Evolutionary conservation across 1,284 basidiomycete species (phyloP), one percentile per base, ranked within the genome.

Genomic region (Cutaneotrichosporon spelunceum): DNA sequence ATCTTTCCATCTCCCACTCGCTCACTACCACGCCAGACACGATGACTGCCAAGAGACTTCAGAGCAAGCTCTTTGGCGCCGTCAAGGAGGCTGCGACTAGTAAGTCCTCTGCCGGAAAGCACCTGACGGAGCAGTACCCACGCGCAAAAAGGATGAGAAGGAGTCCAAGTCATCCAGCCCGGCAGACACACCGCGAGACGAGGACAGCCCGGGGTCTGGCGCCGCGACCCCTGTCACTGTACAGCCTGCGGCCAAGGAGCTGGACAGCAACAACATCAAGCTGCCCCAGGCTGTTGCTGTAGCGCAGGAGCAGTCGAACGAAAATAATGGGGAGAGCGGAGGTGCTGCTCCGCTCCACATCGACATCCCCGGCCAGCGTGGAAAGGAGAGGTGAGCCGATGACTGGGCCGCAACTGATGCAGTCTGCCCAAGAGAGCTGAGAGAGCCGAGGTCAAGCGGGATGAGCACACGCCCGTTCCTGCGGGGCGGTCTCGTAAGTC

Each of bases 361-460:
- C 74, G 83, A 88, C 66, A 93, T 93, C 64, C 91, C 91, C 16
- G 87, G 86, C 70, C 79, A 81, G 54, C 86, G 86, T 71, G 74
- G 73, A 48, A 76, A 72, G 67, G 74, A 74, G 44, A 72, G 73
- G 74, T 61, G 29, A 33, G 49, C 23, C n/a, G 2, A n/a, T 39
- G 6, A 9, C 8, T 24, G 26, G 8, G 23, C 21, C 26, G 56
- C 56, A 50, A 48, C 50, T 24, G 4, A 21, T n/a, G 23, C 21
- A 62, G 61, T 53, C 47, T 62, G 13, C 61, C 61, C 34, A 62
- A 62, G 52, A 52, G 47, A n/a, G 24, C 26, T 6, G 42, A 39
- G 34, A 57, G 50, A 48, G 48, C 27, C 34, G 47, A 39, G 3
- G 59, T 60, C 34, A 60, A 56, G 36, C n/a, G 21, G 10, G 34